Base-by-base conservation (phyloP, 495 filamentous ascomycete species). In the Penicillium parvum region DNA sequence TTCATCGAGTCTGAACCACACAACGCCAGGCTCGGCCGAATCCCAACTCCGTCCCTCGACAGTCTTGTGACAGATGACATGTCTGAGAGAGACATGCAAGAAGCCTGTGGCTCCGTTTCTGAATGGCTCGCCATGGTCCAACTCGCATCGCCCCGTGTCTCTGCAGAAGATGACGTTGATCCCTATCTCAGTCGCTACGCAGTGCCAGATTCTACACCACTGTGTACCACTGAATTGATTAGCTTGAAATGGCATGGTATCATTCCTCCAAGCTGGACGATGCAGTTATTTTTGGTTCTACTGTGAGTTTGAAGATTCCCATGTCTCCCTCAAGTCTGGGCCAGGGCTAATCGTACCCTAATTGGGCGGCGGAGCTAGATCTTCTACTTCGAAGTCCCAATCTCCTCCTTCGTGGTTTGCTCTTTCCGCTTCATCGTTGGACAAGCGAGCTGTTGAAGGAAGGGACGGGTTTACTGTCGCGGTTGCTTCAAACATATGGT, bases 121-220 rank as follows among this genome's bases (percentile, higher is more conserved):
- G 92, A 98, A 64, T 98, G 90, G 88, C 65, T 96, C 2, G 83
- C 83, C 17, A 70, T 98, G 39, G 67, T 86, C 8, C 72, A 77
- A 9, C 74, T 91, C 2, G 60, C 73, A 10, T 94, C 89, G 16
- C 82, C 85, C n/a, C 78, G 90, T 19, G 60, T 96, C 5, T 61
- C 64, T 11, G 64, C 61, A 9, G 62, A 66, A n/a, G 88, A 95
- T 59, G 63, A 69, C 11, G 77, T 95, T 33, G 88, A 97, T 59
- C 72, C 88, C 1, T 91, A 84, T 53, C 70, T 98, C 9, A 82
- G 82, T 40, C 80, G 85, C n/a, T 98, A 96, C 60, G 57, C 67
- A n/a, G 71, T 83, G 5, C 86, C 85, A 10, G 69, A 69, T 1
- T 54, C 59, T 3, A 62, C 65, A 12, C 46, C 53, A 10, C 32